phyloP scores from a whole-genome alignment of 2,329 filamentous ascomycete species.

The Pseudopithomyces maydicus region DNA sequence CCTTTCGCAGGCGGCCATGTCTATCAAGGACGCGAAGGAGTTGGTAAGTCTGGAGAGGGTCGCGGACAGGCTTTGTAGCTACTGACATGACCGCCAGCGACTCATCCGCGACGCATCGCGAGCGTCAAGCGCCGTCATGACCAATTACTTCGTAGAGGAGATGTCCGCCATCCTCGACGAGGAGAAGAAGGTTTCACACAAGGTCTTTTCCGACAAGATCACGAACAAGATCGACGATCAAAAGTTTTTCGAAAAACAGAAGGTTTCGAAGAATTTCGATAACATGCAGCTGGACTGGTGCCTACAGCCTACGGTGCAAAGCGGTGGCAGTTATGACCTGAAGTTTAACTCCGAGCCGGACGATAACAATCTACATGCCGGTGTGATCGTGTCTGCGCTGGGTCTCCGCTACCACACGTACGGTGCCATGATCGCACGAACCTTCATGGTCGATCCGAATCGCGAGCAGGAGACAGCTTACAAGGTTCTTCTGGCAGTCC shows the following conservation, averaged over 20 bases:
- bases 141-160: conserved; percentile 95
- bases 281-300: conserved; percentile 91
- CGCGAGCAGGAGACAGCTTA: conserved; percentile 95
- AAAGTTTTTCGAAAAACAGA: conserved; percentile 89
- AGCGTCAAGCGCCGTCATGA: conserved; percentile 92
- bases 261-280: conserved; percentile 87
- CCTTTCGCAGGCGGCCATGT: conserved; percentile 81
- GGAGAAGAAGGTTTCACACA: conserved; percentile 96
- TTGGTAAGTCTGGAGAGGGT: conserved; percentile 58
- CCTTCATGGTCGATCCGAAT: conserved; percentile 95
- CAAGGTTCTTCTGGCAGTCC: conserved; percentile 81
- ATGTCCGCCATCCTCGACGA: conserved; percentile 96
- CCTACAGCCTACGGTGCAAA: conserved; percentile 88
- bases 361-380: conserved; percentile 80
- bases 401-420: conserved; percentile 96
- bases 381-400: conserved; percentile 90
- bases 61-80: background rate
- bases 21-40: conserved; percentile 94
- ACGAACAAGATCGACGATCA: conserved; percentile 89
- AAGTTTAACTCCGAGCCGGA: conserved; percentile 80
- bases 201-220: conserved; percentile 81
- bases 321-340: conserved; percentile 92
- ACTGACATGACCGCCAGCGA: conserved; percentile 57
- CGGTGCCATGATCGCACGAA: conserved; percentile 87
- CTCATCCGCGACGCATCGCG: conserved; percentile 93